Conservation (phyloP, 768 basidiomycete species). For the Leucocoprinus leucothites region DNA sequence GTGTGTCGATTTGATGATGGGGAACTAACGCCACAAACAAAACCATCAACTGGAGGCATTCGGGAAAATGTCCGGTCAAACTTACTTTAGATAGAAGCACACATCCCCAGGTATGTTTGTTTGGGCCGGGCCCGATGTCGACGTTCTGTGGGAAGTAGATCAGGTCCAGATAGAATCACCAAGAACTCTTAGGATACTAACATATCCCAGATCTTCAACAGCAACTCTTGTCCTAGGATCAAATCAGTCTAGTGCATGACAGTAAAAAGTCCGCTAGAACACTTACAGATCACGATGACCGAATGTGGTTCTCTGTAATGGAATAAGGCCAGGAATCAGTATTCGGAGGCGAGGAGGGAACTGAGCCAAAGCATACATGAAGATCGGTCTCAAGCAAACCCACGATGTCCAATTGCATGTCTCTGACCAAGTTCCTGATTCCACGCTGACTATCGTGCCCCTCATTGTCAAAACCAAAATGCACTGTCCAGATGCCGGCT, state of each 20-base stretch:
- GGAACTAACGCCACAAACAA: slow-evolving; percentile 51
- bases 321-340: neutral
- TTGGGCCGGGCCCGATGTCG: slow-evolving; percentile 86
- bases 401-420: slow-evolving; percentile 83
- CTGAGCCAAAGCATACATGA: slow-evolving; percentile 49
- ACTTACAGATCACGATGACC: slow-evolving; percentile 81
- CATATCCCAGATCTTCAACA: slow-evolving; percentile 78
- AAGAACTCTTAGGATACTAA: slow-evolving; percentile 32
- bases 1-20: slow-evolving; percentile 83
- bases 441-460: slow-evolving; percentile 71
- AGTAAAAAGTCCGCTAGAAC: neutral
- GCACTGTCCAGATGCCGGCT: slow-evolving; percentile 89
- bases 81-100: slow-evolving; percentile 73
- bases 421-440: slow-evolving; percentile 60
- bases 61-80: neutral
- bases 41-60: neutral
- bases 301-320: slow-evolving; percentile 42
- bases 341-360: neutral
- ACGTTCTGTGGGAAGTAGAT: slow-evolving; percentile 56
- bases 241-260: slow-evolving; percentile 9
- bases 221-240: slow-evolving; percentile 64
- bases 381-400: slow-evolving; percentile 86
- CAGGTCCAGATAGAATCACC: neutral
- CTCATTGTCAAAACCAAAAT: slow-evolving; percentile 80
- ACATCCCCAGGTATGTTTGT: slow-evolving; percentile 88